These are phyloP conservation scores for Solanum sitiens DNA, from an alignment of 257 asterid species.

Conservation along the genomic window DNA sequence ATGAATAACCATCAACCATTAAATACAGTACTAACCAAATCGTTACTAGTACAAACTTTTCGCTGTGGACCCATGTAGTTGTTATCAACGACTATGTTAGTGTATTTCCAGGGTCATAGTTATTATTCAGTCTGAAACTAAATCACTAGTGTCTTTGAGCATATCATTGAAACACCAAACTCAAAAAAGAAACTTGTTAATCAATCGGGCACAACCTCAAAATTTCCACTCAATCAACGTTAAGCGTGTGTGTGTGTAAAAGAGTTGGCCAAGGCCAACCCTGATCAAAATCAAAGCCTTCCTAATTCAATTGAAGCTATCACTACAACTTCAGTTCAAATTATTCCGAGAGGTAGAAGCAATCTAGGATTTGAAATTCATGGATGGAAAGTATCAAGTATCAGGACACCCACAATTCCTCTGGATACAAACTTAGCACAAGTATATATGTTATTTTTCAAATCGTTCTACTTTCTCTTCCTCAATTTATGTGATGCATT, in stretches of 20 bases:
- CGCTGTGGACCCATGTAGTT: neutral
- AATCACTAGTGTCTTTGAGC: neutral
- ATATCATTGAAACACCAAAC: neutral
- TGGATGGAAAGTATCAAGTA: neutral
- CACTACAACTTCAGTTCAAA: neutral
- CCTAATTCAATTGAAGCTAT: neutral
- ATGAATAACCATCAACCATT: conserved; percentile 2
- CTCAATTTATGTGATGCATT: neutral
- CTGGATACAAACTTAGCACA: neutral
- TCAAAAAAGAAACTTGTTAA: neutral
- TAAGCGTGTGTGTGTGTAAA: neutral
- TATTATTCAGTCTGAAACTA: neutral
- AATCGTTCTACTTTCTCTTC: neutral
- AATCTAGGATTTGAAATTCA: neutral
- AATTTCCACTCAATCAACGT: neutral
- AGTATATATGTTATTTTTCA: neutral
- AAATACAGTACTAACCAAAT: neutral
- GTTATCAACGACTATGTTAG: neutral
- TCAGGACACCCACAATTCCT: neutral
- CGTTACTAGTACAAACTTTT: neutral
- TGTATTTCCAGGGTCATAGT: neutral
- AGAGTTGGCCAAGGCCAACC: neutral
- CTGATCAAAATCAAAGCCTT: neutral
- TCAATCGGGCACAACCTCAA: neutral
- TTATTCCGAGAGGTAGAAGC: neutral